These are phyloP conservation scores for Lippia alba DNA, from an alignment of 305 asterid genomes.

Conservation along the genomic window DNA sequence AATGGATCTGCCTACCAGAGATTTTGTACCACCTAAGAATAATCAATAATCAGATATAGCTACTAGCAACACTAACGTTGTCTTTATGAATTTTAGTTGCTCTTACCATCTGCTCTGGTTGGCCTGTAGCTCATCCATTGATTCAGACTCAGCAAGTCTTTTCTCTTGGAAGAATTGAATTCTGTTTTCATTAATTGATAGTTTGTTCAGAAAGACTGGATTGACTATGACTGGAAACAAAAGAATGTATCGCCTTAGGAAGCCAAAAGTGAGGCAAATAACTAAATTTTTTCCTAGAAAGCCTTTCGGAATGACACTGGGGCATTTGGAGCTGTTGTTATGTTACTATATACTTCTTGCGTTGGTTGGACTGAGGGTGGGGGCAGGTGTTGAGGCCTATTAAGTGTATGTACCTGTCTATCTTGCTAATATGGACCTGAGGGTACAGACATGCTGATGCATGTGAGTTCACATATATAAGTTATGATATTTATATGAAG, in stretches of 20 bases:
- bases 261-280: conserved; percentile 15
- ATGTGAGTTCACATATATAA: too few species aligned
- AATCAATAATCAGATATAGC: conserved; percentile 4
- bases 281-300: conserved; percentile 1
- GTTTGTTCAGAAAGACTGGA: not conserved
- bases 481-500: too few species aligned
- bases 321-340: not conserved
- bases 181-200: conserved; percentile 6
- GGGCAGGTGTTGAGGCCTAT: conserved; percentile 8
- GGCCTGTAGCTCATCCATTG: conserved; percentile 55
- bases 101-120: conserved; percentile 48
- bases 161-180: conserved; percentile 43
- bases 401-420: conserved; percentile 1
- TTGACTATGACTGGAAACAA: not conserved
- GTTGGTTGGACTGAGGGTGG: not conserved
- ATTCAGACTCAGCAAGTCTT: conserved; percentile 54
- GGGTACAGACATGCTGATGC: too few species aligned
- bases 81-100: conserved; percentile 42
- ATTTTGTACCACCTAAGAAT: conserved; percentile 6
- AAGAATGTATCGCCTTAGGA: conserved; percentile 7
- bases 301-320: not conserved
- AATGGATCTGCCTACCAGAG: not conserved
- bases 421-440: too few species aligned
- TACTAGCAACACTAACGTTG: conserved; percentile 37
- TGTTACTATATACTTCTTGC: not conserved